Evolutionary conservation across 306 rosid genomes (phyloP), one percentile per base, ranked within the genome.

Genomic region (Ochetophila trinervis): DNA sequence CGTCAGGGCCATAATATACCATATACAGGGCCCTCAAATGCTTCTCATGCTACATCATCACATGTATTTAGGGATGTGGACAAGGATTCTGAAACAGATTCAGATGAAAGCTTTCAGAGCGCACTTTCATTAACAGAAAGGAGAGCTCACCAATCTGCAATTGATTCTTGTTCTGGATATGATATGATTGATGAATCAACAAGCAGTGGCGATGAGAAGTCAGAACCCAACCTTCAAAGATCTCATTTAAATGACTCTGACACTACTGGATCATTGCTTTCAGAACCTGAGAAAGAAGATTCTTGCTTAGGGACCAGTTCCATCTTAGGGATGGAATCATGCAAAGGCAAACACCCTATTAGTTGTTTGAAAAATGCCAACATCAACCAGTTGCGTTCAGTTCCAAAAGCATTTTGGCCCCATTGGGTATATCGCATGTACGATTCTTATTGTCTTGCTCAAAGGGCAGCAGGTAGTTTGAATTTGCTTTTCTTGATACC

Each of bases 361-460:
- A 75, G 65, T 53, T 69, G 73, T 76, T 65, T 35, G 53, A 78
- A 73, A 70, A 75, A 68, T 70, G 37, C 45, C 16, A 30, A 68
- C 37, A 63, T 57, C 67, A 76, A 77, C 66, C 71, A 63, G 51
- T 58, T 84, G 53, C 81, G 75, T 62, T 74, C 74, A 74, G 81
- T 76, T 87, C 75, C 97, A 44, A 83, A 72, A 69, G 88, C 95
- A 67, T 89, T 82, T 69, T 92, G 68, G 86, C 98, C 98, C 14
- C 81, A 79, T 58, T 93, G 97, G 97, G 91, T 86, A 55, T 93
- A 93, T 73, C 75, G 76, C 37, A 93, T 93, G 97, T 84, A 81
- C 53, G 97, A 90, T 82, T 84, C 99, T 63, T 90, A 90, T 82
- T 84, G 78, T 73, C 95, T 89, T 71, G 95, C 95, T 54, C 86